phyloP scores from a whole-genome alignment of 305 asterid species.

The Plantago coronopus region DNA sequence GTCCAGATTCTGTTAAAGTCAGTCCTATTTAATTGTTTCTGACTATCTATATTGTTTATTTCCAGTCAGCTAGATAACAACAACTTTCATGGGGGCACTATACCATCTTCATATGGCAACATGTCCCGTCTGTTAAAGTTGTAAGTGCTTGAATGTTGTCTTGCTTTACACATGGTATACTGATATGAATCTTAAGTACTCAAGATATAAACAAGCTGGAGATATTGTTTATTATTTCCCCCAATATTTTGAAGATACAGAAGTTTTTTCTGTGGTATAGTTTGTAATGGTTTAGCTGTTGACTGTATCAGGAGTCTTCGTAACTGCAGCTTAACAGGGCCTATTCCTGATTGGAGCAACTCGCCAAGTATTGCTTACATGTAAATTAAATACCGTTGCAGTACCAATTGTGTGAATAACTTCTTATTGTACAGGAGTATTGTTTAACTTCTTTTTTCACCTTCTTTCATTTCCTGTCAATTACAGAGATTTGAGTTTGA shows the following conservation, averaged over 20 bases:
- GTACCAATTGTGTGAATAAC: background rate
- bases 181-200: background rate
- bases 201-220: background rate
- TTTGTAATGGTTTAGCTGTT: conserved; percentile 20
- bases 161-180: conserved; percentile 19
- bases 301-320: conserved; percentile 68
- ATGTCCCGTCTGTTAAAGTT: conserved; percentile 60
- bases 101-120: conserved; percentile 67
- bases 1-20: no score
- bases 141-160: conserved; percentile 41
- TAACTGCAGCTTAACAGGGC: conserved; percentile 76
- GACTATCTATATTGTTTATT: conserved; percentile 22
- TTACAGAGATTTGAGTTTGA: conserved; percentile 73
- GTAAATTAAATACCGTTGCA: conserved; percentile 35
- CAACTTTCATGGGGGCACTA: conserved; percentile 57
- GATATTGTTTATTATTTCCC: conserved; percentile 2
- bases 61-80: conserved; percentile 88
- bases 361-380: conserved; percentile 52
- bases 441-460: background rate
- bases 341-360: conserved; percentile 62
- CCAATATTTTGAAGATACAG: conserved; percentile 6
- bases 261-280: conserved; percentile 12
- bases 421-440: conserved; percentile 1
- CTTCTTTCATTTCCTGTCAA: conserved; percentile 10
- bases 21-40: background rate